Percentiles rank a stretch among this genome's conserved stretches.
Conservation (phyloP, 331 rosid genomes). For the Erythrophleum ivorense region DNA sequence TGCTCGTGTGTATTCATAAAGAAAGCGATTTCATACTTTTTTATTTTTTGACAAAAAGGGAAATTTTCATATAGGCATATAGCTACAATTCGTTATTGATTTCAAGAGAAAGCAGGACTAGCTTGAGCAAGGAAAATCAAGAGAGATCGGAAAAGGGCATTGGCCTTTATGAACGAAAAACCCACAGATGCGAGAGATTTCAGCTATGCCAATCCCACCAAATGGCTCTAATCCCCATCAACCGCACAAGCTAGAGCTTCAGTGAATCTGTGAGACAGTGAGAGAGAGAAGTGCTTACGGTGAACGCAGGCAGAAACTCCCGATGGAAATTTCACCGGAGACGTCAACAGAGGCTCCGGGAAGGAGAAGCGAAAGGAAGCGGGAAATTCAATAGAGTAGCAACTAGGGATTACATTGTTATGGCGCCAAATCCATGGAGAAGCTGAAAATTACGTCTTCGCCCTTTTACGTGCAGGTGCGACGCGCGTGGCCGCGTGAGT, state of each 20-base stretch:
- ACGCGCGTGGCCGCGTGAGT: too few species aligned
- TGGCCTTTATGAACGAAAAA: background rate
- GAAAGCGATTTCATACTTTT: too few species aligned
- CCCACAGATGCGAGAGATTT: background rate
- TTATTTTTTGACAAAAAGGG: too few species aligned
- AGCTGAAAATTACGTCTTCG: background rate
- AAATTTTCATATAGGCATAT: too few species aligned
- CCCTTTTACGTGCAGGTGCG: too few species aligned
- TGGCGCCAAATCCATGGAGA: background rate
- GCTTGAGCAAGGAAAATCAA: background rate
- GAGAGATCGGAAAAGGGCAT: background rate
- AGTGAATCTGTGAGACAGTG: background rate
- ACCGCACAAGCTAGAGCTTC: background rate
- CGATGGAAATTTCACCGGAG: background rate
- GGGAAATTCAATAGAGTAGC: background rate
- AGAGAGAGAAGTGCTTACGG: background rate
- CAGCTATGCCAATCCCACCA: background rate
- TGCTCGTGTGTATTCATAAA: too few species aligned
- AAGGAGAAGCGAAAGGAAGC: background rate
- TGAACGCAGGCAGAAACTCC: background rate
- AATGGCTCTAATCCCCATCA: background rate
- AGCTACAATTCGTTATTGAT: background rate
- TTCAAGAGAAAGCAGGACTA: background rate
- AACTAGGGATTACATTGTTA: background rate
- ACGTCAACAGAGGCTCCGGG: background rate